These are phyloP conservation scores for Steccherinum ochraceum DNA, from an alignment of 768 basidiomycete species.

Conservation along the genomic window DNA sequence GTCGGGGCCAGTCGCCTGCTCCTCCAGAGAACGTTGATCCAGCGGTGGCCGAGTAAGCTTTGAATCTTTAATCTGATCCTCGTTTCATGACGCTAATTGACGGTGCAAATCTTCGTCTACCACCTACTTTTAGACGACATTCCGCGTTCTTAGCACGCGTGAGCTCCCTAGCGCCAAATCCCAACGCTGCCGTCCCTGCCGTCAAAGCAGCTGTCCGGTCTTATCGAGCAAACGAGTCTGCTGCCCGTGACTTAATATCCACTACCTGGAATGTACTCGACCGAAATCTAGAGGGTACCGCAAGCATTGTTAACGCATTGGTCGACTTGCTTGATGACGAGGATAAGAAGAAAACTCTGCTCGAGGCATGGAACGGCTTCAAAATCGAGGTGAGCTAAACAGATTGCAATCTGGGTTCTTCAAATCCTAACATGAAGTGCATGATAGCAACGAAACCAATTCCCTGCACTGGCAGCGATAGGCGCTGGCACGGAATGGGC, in stretches of 20 bases:
- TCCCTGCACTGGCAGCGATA: constrained; percentile 68
- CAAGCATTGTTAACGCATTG: constrained; percentile 63
- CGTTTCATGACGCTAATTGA: not conserved
- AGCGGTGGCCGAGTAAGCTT: constrained; percentile 41
- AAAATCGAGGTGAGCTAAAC: constrained; percentile 66
- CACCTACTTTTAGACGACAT: constrained; percentile 47
- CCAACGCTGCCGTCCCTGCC: constrained; percentile 50
- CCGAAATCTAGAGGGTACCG: constrained; percentile 62
- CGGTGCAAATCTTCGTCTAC: not conserved
- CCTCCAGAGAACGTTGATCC: constrained; percentile 46
- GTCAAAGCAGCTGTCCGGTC: constrained; percentile 73
- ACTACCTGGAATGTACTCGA: constrained; percentile 82
- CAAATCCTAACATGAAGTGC: too few relatives aligned
- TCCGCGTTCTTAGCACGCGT: constrained; percentile 60
- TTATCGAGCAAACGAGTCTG: constrained; percentile 70
- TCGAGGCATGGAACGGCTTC: constrained; percentile 79
- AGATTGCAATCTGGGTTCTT: too few relatives aligned
- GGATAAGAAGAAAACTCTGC: constrained; percentile 73
- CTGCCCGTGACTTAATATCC: constrained; percentile 78
- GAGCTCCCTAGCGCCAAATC: constrained; percentile 48
- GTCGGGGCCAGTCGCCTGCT: constrained; percentile 25
- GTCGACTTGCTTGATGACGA: constrained; percentile 78
- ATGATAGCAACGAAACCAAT: constrained; percentile 80
- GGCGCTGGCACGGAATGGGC: constrained; percentile 63
- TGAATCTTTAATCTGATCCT: not conserved